Evolutionary conservation across 2,329 filamentous ascomycete genomes (phyloP).

Genomic region (Ophiocordyceps australis): DNA sequence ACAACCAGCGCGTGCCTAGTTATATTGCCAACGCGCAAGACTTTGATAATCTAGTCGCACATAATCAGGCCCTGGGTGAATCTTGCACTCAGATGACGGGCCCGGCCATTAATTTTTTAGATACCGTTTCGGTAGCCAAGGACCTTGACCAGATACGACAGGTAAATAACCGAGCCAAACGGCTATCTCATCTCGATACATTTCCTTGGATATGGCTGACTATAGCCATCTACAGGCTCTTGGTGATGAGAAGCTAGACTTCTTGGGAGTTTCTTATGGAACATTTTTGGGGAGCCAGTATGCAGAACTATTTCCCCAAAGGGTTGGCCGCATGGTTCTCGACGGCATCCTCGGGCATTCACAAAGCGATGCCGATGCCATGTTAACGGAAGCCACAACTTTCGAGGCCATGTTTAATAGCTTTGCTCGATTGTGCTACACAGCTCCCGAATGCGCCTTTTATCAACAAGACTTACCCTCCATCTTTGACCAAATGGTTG

Average conservation of each 20-base stretch:
- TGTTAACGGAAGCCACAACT: constrained; percentile 1
- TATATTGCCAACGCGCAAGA: neutral
- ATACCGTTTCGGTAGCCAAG: neutral
- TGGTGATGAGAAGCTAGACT: constrained; percentile 4
- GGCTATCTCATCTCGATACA: too few species aligned
- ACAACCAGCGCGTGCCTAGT: neutral
- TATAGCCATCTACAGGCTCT: neutral
- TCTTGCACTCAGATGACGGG: neutral
- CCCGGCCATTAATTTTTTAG: neutral
- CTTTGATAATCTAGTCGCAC: neutral
- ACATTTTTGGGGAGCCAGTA: constrained; percentile 19
- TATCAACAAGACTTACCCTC: neutral
- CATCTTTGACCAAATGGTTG: neutral
- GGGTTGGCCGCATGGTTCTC: constrained; percentile 20
- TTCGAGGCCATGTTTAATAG: constrained; percentile 1
- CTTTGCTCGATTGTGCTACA: constrained; percentile 2
- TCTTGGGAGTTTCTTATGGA: constrained; percentile 22
- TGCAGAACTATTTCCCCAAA: constrained; percentile 22
- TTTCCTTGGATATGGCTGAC: too few species aligned
- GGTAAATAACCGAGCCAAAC: neutral
- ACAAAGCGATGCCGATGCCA: neutral
- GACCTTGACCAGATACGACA: constrained; percentile 1
- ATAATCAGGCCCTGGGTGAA: neutral
- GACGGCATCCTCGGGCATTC: constrained; percentile 12
- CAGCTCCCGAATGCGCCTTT: neutral